Evolutionary conservation across 257 asterid species (phyloP), one percentile per base, ranked within the genome.

Genomic region (Nicotiana tomentosiformis): DNA sequence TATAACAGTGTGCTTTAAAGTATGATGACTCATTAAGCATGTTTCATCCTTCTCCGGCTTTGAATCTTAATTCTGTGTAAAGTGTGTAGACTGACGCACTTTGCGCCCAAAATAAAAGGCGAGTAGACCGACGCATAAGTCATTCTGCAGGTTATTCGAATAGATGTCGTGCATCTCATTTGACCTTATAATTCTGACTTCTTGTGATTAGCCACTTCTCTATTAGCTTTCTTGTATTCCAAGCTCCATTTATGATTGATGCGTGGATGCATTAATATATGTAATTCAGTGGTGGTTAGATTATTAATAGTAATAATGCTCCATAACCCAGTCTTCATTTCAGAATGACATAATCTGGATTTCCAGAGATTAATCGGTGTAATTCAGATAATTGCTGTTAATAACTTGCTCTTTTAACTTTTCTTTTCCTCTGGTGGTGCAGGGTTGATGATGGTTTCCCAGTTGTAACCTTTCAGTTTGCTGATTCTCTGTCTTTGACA

Each of bases 381-480:
- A 49, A 51, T 76, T 16, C 64, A 76, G 64, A 4, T 51, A 76
- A 23, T 76, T 51, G 46, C 26, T 53, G 17, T 46, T 6, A 46
- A 23, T 46, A 72, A 72, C 79, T 66, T 43, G 10, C 60, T 70
- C 35, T 81, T 81, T 66, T 72, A 66, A 49, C 79, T 60, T 53
- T 29, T 66, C 29, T n/a, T 62, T 83, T 66, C 7, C 20, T 82
- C 33, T 80, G 62, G 70, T 39, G 66, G 56, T 86, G 90, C 93
- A 93, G 97, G 66, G 70, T 93, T 81, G 95, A 91, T 84, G 89
- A 86, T 56, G 92, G 92, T 76, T 93, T 91, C 84, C 97, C 97
- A 30, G 84, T 89, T n/a, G 82, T 93, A 85, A 86, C 86, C 60
- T 90, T 93, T 82, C 88, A 66, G 66, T 93, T 91, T 81, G 89